Evolutionary conservation across 495 filamentous ascomycete genomes (phyloP), one percentile per base, ranked within the genome.

Genomic region (Hyaloscypha finlandica): DNA sequence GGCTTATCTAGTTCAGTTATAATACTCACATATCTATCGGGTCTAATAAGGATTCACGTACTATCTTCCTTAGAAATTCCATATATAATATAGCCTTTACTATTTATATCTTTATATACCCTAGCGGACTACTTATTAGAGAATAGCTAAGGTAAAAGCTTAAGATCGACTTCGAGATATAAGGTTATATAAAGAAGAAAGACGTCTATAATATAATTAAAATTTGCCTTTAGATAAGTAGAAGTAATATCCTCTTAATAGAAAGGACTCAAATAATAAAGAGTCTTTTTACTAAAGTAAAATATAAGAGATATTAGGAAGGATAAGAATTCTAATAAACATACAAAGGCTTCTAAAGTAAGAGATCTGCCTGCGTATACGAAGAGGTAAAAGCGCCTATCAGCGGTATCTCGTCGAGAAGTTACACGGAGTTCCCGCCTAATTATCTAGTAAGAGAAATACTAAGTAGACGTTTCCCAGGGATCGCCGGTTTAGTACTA

Each of bases 11-110:
- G 54, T 57, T 4, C 54, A 30, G 54, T 29, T 57, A 29, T 20
- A 57, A 29, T 20, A 57, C 54, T 57, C 22, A 92, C 83, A 78
- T 91, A 89, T 70, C 87, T 86, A 79, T 91, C 89, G 4, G 89
- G 88, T 66, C 89, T 81, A 51, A 88, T 86, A 45, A 91, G 83
- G 8, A 88, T 82, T 32, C 90, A 77, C 69, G 81, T 88, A 20
- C 89, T 89, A 67, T 77, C 79, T 22, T n/a, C 31, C 58, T 59
- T 57, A 57, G 73, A 65, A 51, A 75, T 58, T 1, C 72, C 70
- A 73, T 69, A 72, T 12, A 53, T 72, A 12, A 35, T 32, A 63
- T 74, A 20, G 54, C 54, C 54, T 30, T 57, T 57, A 57, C 54
- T 31, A 57, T 57, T 20, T 9, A 57, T 9, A 57, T 57, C 54